Base-by-base conservation (phyloP, 306 rosid species). In the Ziziphus jujuba region DNA sequence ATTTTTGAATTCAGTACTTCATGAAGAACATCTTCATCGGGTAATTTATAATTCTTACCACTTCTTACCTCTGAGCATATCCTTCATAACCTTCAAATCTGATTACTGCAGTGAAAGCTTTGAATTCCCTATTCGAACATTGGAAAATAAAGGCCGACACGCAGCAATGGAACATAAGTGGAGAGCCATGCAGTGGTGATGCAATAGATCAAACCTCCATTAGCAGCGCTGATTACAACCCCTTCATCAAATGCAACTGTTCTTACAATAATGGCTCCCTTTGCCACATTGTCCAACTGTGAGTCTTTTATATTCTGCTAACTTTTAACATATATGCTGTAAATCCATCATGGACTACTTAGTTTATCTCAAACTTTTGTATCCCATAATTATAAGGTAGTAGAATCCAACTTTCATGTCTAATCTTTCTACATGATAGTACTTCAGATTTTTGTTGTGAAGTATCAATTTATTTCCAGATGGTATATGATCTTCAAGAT, bases 221-320 rank as follows among this genome's bases (percentile, higher is more conserved):
- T 25, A 79, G 25, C 0, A 6, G 28, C 23, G 24, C 22, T 19
- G n/a, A 20, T 31, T 65, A n/a, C 70, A 78, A 89, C 52, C 98
- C 98, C 16, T 76, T 87, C 59, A 85, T 91, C 82, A 84, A 84
- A 84, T 89, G 98, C 25, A 67, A 61, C 25, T 89, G 95, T 61
- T 76, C 85, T 28, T 68, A 13, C 52, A 17, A 72, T 69, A 66
- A 49, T 56, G 51, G 63, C 50, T 53, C 82, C 6, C 76, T 65
- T 17, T 91, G 98, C 81, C 92, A 31, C 82, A 85, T 91, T 20
- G 77, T 82, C 3, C 74, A 59, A 57, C 47, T 91, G 96, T 91
- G 79, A 54, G 9, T 55, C n/a, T n/a, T n/a, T n/a, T n/a, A n/a
- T n/a, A n/a, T n/a, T n/a, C n/a, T n/a, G n/a, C n/a, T n/a, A n/a